These are phyloP conservation scores for Mycosphaerella arachidis DNA, from an alignment of 2,329 filamentous ascomycete genomes.

Conservation along the genomic window DNA sequence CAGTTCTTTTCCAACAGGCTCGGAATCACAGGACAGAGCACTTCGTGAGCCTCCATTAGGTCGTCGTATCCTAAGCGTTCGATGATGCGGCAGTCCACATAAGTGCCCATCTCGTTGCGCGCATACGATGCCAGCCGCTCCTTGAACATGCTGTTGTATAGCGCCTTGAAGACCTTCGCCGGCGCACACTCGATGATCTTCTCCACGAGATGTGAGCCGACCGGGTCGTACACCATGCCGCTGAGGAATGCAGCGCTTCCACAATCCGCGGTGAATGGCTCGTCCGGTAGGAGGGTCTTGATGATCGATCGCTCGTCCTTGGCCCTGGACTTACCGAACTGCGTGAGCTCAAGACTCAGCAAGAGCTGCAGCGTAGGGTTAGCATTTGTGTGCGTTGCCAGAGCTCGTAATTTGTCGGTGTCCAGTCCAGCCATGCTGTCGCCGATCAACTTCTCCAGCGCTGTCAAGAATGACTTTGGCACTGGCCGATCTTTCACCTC, in stretches of 20 bases:
- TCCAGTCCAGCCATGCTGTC: conserved; percentile 73
- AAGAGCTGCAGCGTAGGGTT: conserved; percentile 91
- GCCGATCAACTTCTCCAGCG: conserved; percentile 74
- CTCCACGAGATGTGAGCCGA: conserved; percentile 87
- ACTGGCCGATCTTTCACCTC: conserved; percentile 49
- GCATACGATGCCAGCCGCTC: conserved; percentile 74
- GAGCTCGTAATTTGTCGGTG: conserved; percentile 70
- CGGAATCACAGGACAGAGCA: conserved; percentile 68
- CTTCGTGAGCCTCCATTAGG: conserved; percentile 65
- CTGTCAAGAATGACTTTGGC: conserved; percentile 71
- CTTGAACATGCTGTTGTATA: conserved; percentile 76
- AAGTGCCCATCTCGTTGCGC: conserved; percentile 85
- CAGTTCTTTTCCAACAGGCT: conserved; percentile 70
- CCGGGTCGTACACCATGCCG: conserved; percentile 79
- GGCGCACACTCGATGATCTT: conserved; percentile 75
- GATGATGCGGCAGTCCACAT: conserved; percentile 77
- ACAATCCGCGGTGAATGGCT: conserved; percentile 66
- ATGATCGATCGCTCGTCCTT: conserved; percentile 67
- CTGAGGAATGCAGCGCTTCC: conserved; percentile 78
- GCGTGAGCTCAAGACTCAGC: conserved; percentile 75
- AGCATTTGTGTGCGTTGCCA: conserved; percentile 84
- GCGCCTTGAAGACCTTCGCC: conserved; percentile 82
- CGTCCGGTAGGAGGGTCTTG: conserved; percentile 73
- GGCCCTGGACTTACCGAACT: conserved; percentile 63
- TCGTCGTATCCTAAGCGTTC: conserved; percentile 84